phyloP scores from a whole-genome alignment of 345 rosid species.

The Populus simonii region DNA sequence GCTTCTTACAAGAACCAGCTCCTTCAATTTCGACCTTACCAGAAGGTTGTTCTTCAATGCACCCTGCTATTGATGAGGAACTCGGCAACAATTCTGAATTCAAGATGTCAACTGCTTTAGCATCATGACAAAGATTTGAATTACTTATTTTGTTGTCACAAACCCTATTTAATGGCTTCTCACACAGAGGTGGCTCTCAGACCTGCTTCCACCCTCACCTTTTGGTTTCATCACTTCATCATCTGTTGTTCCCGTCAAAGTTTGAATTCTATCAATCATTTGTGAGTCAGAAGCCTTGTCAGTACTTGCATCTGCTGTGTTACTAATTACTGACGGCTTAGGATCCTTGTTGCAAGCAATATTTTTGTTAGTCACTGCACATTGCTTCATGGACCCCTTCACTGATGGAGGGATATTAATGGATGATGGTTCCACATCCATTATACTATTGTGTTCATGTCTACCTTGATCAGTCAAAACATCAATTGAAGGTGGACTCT shows the following conservation, averaged over 20 bases:
- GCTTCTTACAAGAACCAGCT: constrained; percentile 6
- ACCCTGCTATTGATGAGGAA: neutral
- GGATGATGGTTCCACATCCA: neutral
- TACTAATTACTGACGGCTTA: constrained; percentile 5
- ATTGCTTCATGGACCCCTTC: neutral
- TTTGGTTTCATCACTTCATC: constrained; percentile 4
- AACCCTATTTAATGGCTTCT: constrained; percentile 4
- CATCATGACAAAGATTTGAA: constrained; percentile 2
- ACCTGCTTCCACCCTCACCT: constrained; percentile 6
- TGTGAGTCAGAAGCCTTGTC: constrained; percentile 10
- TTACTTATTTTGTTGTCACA: neutral
- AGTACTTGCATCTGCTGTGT: constrained; percentile 1
- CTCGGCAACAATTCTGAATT: constrained; percentile 9
- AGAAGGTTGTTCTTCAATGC: constrained; percentile 3
- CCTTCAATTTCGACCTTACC: constrained; percentile 12
- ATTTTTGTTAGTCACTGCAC: neutral
- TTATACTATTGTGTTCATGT: neutral
- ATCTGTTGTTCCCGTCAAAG: neutral
- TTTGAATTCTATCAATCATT: neutral
- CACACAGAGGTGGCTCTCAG: constrained; percentile 1
- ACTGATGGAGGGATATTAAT: neutral
- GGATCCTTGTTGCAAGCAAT: neutral
- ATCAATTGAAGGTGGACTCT: neutral
- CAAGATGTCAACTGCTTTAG: neutral
- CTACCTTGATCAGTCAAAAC: constrained; percentile 22